Conservation (phyloP, 2,329 filamentous ascomycete species). For the Eutypa lata region DNA sequence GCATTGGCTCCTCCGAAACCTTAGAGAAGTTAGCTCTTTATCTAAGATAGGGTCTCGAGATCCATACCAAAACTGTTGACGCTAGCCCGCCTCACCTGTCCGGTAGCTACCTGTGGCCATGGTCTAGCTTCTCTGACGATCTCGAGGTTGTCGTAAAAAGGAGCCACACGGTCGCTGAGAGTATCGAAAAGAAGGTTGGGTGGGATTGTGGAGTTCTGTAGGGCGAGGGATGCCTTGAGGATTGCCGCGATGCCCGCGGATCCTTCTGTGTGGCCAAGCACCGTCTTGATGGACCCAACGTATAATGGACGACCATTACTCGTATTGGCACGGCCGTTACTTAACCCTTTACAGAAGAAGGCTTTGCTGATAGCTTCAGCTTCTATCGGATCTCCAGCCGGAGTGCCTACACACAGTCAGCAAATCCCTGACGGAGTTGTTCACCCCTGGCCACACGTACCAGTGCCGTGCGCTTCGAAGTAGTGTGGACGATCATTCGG, state of each 20-base stretch:
- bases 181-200: constrained; percentile 29
- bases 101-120: constrained; percentile 15
- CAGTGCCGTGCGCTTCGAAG: neutral
- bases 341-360: neutral
- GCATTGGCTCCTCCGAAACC: constrained; percentile 25
- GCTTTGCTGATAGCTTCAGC: neutral
- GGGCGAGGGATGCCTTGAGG: neutral
- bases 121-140: constrained; percentile 5
- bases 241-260: neutral
- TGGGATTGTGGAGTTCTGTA: constrained; percentile 10
- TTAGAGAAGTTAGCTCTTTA: too few relatives aligned
- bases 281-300: neutral
- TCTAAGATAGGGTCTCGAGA: too few relatives aligned
- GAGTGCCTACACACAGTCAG: too few relatives aligned
- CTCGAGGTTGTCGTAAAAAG: constrained; percentile 17
- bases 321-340: too few relatives aligned
- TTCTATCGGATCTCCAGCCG: neutral
- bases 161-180: constrained; percentile 24
- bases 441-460: too few relatives aligned
- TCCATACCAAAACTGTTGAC: too few relatives aligned
- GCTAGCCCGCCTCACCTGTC: constrained; percentile 8
- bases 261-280: neutral
- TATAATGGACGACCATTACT: neutral
- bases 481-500: neutral
- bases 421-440: too few relatives aligned